Evolutionary conservation across 305 asterid species (phyloP), one percentile per base, ranked within the genome.

Genomic region (Fraxinus paxiana): DNA sequence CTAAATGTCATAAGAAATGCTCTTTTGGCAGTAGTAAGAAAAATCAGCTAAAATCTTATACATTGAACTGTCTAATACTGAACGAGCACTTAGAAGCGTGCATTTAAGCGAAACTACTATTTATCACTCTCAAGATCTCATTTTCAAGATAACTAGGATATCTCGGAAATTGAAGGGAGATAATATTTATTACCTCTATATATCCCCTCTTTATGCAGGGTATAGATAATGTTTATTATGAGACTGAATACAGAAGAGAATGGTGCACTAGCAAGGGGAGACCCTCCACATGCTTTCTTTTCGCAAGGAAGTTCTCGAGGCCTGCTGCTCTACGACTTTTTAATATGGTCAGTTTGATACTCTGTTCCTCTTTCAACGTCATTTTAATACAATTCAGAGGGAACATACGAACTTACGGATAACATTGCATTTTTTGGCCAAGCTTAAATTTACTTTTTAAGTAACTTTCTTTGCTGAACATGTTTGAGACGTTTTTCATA

Each of bases 201-300:
- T 34, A 3, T 80, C 35, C 78, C 33, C n/a, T 70, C 30, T 54
- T 67, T 69, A 61, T 78, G 79, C 90, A 95, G 99, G 97, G 79
- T 26, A 85, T 91, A 82, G 97, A 95, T 83, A 92, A 95, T 85
- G 88, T 95, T 80, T 78, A 93, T 81, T 95, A 87, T 54, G 99
- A 93, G 85, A 95, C 98, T 0, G 98, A 95, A 87, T 90, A 91
- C 80, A 89, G 99, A 85, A 92, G 94, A 87, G 99, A 95, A 84
- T 95, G 99, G 99, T 95, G 98, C 92, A 87, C 94, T 51, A 93
- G 96, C 89, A 95, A 90, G 84, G 97, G 91, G 38, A 95, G 89
- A 79, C 99, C 98, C 82, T 94, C 98, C 48, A 83, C 88, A 43
- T 95, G 99, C 88, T 95, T 95, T 90, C 97, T 93, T 61, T 93